Evolutionary conservation across 306 rosid genomes (phyloP), one percentile per base, ranked within the genome.

Genomic region (Corylus americana): DNA sequence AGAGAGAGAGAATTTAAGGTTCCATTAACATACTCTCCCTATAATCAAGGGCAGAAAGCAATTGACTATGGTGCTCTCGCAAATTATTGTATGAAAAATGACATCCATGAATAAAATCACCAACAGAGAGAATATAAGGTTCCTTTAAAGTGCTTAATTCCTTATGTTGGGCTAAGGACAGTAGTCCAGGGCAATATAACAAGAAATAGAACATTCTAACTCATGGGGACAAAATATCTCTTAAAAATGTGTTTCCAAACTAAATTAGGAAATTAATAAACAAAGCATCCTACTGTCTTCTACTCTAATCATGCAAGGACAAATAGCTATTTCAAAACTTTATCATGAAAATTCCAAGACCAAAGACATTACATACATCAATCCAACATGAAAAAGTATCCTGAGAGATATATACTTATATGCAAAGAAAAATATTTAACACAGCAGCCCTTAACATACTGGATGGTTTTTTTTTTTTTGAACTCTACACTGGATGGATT

Each of bases 1-100:
- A 37, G 4, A 37, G 42, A 37, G 42, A 62, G 69, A 31, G 70
- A 74, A 39, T 78, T 58, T 58, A 37, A 63, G 55, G 44, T 58
- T 74, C 31, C 53, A 68, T 18, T 3, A 66, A 29, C 47, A 64
- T 37, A 16, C 20, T 2, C 45, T 25, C 44, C 17, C 12, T 2
- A 16, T 62, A 31, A 39, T 67, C 20, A 39, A 12, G 42, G 42
- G 35, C 47, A 39, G 25, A 61, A 18, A 18, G 49, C 7, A 35
- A 42, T 37, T 67, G 11, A 42, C 9, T 17, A 61, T 10, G 39
- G 10, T 57, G 25, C 62, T n/a, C 29, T 57, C 3, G 10, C 7
- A 59, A 59, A 11, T 25, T 59, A 59, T 59, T 27, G 0, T 2
- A 59, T 59, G 67, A 22, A 17, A 29, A 66, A 31, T 35, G 71